A percentile compares a stretch with the other conserved stretches of the same genome.
Evolutionary conservation across 2,329 filamentous ascomycete genomes (phyloP).

Genomic region (Stachybotrys chartarum): DNA sequence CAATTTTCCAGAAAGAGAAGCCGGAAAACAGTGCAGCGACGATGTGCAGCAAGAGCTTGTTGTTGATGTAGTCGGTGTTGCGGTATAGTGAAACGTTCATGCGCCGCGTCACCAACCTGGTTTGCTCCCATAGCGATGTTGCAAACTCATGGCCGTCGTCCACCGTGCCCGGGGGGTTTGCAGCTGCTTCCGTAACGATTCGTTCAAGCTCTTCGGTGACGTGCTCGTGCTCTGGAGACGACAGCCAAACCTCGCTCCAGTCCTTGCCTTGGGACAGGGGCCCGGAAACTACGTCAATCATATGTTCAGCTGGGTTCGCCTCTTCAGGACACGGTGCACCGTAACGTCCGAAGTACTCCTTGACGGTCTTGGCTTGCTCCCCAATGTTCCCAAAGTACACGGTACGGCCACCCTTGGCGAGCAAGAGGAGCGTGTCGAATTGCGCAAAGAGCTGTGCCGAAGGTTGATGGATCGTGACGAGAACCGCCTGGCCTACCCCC

Average conservation of each 20-base stretch:
- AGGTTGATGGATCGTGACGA: conserved; percentile 61
- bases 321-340: conserved; percentile 55
- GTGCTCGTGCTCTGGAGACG: conserved; percentile 51
- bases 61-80: conserved; percentile 60
- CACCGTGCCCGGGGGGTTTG: conserved; percentile 30
- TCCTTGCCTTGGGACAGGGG: conserved; percentile 39
- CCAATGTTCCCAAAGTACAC: conserved; percentile 62
- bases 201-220: conserved; percentile 56
- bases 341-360: conserved; percentile 58
- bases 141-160: conserved; percentile 64
- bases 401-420: conserved; percentile 52
- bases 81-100: conserved; percentile 56
- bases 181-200: conserved; percentile 49
- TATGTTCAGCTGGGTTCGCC: conserved; percentile 69
- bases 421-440: conserved; percentile 54
- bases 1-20: conserved; percentile 55
- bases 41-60: conserved; percentile 53
- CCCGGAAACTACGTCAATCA: conserved; percentile 56
- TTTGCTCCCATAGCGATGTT: conserved; percentile 55
- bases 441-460: conserved; percentile 54
- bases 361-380: conserved; percentile 44
- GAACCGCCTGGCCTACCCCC: conserved; percentile 53
- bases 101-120: conserved; percentile 56
- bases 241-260: conserved; percentile 65
- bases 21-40: conserved; percentile 51